Conservation (phyloP, 208 protist genomes). For the Crithidia bombi region DNA sequence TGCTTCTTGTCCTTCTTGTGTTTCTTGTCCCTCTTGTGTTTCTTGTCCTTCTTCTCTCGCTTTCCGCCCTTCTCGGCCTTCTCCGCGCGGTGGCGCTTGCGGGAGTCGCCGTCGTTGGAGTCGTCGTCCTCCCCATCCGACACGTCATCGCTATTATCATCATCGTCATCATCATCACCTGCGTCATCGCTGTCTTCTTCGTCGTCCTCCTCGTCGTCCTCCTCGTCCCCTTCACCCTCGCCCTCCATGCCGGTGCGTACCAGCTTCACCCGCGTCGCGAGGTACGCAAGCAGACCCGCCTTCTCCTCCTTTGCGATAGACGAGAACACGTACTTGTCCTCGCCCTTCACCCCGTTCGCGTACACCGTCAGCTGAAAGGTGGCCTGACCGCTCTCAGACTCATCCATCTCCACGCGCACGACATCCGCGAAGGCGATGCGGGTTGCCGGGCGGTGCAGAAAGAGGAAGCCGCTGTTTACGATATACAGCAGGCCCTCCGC, state of each 20-base stretch:
- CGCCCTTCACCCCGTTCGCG: conserved; percentile 29
- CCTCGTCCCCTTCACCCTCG: conserved; percentile 49
- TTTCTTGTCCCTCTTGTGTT: conserved; percentile 42
- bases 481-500: conserved; percentile 82
- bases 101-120: conserved; percentile 35
- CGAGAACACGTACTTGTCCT: conserved; percentile 74
- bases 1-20: conserved; percentile 44
- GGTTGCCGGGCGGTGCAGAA: conserved; percentile 81
- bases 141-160: conserved; percentile 44
- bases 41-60: conserved; percentile 43
- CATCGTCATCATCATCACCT: conserved; percentile 51
- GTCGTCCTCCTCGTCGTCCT: conserved; percentile 57
- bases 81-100: conserved; percentile 47
- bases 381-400: conserved; percentile 59
- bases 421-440: conserved; percentile 61
- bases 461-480: conserved; percentile 75
- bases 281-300: conserved; percentile 56
- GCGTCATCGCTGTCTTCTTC: conserved; percentile 54
- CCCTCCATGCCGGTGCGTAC: conserved; percentile 41
- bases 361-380: conserved; percentile 84
- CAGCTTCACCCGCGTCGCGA: conserved; percentile 61
- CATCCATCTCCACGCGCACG: conserved; percentile 65
- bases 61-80: conserved; percentile 27
- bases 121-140: conserved; percentile 35
- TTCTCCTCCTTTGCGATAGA: conserved; percentile 76